These are phyloP conservation scores for Limnomonas spitsbergensis DNA, from an alignment of 139 green algal genomes.

Conservation along the genomic window DNA sequence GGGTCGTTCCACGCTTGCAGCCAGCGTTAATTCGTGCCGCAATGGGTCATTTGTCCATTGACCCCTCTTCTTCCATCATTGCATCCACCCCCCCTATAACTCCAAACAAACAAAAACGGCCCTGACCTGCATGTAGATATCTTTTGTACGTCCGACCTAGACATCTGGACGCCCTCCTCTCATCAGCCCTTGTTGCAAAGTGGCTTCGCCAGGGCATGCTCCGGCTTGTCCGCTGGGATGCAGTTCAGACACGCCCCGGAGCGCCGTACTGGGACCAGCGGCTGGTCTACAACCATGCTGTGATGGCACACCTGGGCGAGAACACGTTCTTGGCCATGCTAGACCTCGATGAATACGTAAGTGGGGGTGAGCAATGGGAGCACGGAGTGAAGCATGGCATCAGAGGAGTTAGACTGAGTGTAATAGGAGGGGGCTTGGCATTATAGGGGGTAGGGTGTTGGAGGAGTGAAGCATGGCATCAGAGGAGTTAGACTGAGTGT, in stretches of 20 bases:
- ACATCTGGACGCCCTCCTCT: neutral
- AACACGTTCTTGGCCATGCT: neutral
- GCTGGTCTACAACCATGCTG: neutral
- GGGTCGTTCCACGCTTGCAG: too few species aligned
- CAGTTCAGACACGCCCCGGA: neutral
- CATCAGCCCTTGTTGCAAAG: neutral
- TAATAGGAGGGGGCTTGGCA: neutral
- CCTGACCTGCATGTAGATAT: neutral
- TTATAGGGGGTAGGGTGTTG: too few species aligned
- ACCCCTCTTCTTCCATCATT: neutral
- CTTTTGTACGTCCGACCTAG: neutral
- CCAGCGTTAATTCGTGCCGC: too few species aligned
- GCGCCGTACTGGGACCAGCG: neutral
- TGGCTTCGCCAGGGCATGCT: neutral
- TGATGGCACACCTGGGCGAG: neutral
- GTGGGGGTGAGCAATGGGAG: neutral
- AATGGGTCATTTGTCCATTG: neutral
- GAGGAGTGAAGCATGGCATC: neutral
- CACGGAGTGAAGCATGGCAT: neutral
- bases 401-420: neutral
- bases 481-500: neutral
- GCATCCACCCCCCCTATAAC: neutral
- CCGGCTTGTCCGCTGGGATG: neutral
- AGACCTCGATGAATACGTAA: neutral
- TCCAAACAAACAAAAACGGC: neutral